Base-by-base conservation (phyloP, 371 early-diverging fungal genomes). In the Rhizoclosmatium hyalinum region DNA sequence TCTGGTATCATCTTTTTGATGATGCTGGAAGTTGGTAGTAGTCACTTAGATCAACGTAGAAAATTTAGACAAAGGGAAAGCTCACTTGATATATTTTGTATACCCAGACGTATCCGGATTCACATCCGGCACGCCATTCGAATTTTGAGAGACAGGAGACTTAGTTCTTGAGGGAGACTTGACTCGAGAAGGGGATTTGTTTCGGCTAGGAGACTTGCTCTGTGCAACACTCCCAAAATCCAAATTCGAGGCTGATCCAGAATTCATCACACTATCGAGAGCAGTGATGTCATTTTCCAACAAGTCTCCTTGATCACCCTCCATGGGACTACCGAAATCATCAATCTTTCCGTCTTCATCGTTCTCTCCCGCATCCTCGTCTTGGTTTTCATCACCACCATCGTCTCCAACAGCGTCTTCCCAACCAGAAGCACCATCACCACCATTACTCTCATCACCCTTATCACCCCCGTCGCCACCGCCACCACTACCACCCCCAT, bases 1-100 rank as follows among this genome's bases (percentile, higher is more conserved):
- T 66, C 61, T 14, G 70, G 70, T 6, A 74, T 39, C 8, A 74
- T 68, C 42, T 72, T 53, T 19, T 24, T 24, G 32, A 72, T 24
- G n/a, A 72, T 19, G 10, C 62, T 63, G 60, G 14, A 21, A 65
- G 12, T 65, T 65, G 14, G 17, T 60, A 10, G 21, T 10, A 60
- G 61, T 19, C 6, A 60, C 0, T 50, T 50, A 50, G 50, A 12
- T 50, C 32, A 32, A 32, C 32, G 32, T 32, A 32, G 12, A 50
- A 50, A 50, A 6, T 12, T 50, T 50, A 17, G 8, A 8, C 21
- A 60, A 19, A 60, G 19, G 41, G 8, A 19, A 60, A 41, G 6
- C 6, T 21, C 1, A 60, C 61, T 19, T 60, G 61, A 24, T 60
- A 19, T 60, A 60, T 2, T 60, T 60, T 50, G 50, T 50, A 6